A percentile compares a stretch with the other conserved stretches of the same genome.
phyloP scores from a whole-genome alignment of 176 grass and related monocot species.

The Eremochloa ophiuroides region DNA sequence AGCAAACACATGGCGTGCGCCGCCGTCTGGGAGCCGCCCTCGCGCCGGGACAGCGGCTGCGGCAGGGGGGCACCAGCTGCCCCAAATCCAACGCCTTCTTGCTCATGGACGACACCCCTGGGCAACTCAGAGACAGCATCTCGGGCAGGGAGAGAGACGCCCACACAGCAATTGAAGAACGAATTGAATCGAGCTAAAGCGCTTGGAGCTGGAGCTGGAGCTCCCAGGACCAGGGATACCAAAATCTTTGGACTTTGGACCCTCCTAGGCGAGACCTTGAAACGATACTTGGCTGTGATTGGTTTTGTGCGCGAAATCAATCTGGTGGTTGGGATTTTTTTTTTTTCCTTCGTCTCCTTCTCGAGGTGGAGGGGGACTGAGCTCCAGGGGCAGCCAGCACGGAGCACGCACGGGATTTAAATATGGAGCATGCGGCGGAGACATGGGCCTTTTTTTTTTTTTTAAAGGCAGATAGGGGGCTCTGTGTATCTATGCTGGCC shows the following conservation, averaged over 20 bases:
- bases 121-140: conserved; percentile 78
- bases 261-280: not conserved
- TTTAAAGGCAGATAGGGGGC: too few species aligned
- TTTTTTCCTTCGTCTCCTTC: not conserved
- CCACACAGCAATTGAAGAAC: not conserved
- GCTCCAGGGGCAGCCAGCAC: not conserved
- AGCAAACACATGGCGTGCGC: conserved; percentile 67
- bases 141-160: not conserved
- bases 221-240: not conserved
- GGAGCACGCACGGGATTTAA: conserved; percentile 31
- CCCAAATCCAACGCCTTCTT: conserved; percentile 36
- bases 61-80: conserved; percentile 23
- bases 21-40: conserved; percentile 33
- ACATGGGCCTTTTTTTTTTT: conserved; percentile 15
- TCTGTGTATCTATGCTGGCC: conserved; percentile 22
- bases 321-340: conserved; percentile 5
- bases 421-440: conserved; percentile 28
- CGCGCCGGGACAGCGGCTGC: conserved; percentile 12
- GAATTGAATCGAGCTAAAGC: not conserved
- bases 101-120: conserved; percentile 47
- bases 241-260: conserved; percentile 22
- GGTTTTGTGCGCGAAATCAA: conserved; percentile 21
- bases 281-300: conserved; percentile 3
- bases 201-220: conserved; percentile 13
- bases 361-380: not conserved